These are phyloP conservation scores for Talaromyces rugulosus DNA, from an alignment of 2,329 filamentous ascomycete species.

Conservation along the genomic window DNA sequence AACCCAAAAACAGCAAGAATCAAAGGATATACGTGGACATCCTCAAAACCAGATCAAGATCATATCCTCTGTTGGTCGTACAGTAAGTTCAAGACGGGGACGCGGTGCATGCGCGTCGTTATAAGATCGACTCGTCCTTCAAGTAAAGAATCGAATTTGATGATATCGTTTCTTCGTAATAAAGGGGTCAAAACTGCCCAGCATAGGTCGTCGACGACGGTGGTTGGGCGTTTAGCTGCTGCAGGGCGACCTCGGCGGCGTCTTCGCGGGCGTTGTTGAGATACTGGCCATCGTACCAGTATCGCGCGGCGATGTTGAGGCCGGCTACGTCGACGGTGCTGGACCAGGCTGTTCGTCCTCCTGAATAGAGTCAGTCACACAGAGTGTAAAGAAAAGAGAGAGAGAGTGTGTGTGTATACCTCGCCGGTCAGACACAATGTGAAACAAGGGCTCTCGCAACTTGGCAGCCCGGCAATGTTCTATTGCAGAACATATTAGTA, in stretches of 20 bases:
- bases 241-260: conserved; percentile 72
- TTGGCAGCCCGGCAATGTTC: conserved; percentile 56
- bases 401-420: conserved; percentile 44
- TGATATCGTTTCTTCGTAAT: too few species aligned
- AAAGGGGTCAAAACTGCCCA: conserved; percentile 18
- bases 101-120: background rate
- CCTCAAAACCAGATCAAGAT: background rate
- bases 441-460: conserved; percentile 57
- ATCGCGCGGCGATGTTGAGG: conserved; percentile 65
- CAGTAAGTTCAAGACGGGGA: background rate
- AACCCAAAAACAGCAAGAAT: too few species aligned
- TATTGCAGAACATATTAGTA: conserved; percentile 25
- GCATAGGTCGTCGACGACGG: conserved; percentile 20
- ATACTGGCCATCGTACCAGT: conserved; percentile 88
- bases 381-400: conserved; percentile 21
- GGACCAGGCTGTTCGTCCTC: conserved; percentile 88
- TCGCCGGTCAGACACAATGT: conserved; percentile 70
- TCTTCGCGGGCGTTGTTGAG: conserved; percentile 86
- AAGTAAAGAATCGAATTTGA: background rate
- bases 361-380: conserved; percentile 45
- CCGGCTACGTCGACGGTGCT: conserved; percentile 71
- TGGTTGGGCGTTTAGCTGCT: conserved; percentile 25
- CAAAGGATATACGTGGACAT: too few species aligned
- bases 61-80: background rate
- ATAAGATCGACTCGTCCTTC: background rate